Evolutionary conservation across 73 alveolate species (phyloP).

Genomic region (Paramecium sonneborni): DNA sequence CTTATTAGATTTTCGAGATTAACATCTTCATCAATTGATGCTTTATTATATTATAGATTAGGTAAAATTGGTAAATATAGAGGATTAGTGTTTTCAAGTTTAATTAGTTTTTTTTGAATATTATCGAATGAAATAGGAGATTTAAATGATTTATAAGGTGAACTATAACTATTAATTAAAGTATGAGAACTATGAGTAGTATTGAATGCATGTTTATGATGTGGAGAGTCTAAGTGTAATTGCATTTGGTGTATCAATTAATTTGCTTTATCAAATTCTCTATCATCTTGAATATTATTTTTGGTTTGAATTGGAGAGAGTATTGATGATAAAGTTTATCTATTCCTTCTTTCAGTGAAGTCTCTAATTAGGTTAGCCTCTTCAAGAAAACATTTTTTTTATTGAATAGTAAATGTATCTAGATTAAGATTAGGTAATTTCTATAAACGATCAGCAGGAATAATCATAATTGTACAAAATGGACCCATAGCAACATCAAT

Average conservation of each 20-base stretch:
- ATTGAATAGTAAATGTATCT: background rate
- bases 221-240: background rate
- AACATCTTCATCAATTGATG: background rate
- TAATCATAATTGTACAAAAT: background rate
- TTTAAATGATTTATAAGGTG: background rate
- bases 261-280: background rate
- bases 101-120: background rate
- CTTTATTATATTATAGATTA: background rate
- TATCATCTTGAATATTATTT: background rate
- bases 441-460: background rate
- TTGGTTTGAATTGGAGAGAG: background rate
- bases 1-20: background rate
- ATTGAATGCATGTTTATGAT: background rate
- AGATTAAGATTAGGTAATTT: background rate
- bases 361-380: background rate
- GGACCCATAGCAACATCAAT: slow-evolving; percentile 29
- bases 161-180: background rate
- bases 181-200: background rate
- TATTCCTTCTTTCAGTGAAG: slow-evolving; percentile 6
- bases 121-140: slow-evolving; percentile 1
- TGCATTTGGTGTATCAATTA: background rate
- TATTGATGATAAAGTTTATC: background rate
- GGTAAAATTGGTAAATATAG: background rate
- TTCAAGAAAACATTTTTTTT: background rate
- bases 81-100: background rate